Evolutionary conservation across 495 filamentous ascomycete genomes (phyloP).

Genomic region (Penicillium canescens): DNA sequence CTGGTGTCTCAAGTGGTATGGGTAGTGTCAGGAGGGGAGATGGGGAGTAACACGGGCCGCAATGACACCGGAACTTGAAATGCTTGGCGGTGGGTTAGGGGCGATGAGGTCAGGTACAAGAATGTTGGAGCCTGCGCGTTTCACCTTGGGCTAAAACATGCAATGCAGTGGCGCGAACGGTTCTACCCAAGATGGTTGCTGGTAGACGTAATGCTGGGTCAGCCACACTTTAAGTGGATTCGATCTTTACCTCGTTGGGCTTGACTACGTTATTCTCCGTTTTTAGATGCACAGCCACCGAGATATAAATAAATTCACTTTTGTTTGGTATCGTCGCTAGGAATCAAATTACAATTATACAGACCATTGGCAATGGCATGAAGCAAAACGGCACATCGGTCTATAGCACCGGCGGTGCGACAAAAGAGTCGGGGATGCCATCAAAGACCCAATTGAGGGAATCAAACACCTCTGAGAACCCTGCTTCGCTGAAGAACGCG

Average conservation of each 20-base stretch:
- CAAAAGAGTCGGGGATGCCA: constrained; percentile 45
- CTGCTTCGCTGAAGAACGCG: constrained; percentile 44
- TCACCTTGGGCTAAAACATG: background rate
- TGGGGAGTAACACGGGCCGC: constrained; percentile 1
- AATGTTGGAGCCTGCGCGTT: constrained; percentile 6
- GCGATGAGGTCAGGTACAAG: constrained; percentile 2
- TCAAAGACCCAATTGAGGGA: constrained; percentile 53
- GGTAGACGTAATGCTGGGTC: too few species aligned
- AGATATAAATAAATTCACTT: constrained; percentile 9
- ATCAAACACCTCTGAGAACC: constrained; percentile 50
- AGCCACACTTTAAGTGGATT: background rate
- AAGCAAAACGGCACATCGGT: background rate
- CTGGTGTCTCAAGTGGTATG: background rate
- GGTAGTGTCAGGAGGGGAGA: background rate
- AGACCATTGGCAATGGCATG: background rate
- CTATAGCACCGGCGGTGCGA: constrained; percentile 42
- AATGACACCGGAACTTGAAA: background rate
- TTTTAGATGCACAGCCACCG: too few species aligned
- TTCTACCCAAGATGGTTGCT: too few species aligned
- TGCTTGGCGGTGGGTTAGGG: background rate
- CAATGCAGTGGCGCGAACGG: too few species aligned
- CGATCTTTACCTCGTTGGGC: background rate
- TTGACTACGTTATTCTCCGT: background rate
- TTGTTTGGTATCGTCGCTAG: constrained; percentile 27
- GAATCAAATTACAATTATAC: constrained; percentile 11